Evolutionary conservation across 2,329 filamentous ascomycete species (phyloP).

Genomic region (Arthrobotrys pseudoclavata): DNA sequence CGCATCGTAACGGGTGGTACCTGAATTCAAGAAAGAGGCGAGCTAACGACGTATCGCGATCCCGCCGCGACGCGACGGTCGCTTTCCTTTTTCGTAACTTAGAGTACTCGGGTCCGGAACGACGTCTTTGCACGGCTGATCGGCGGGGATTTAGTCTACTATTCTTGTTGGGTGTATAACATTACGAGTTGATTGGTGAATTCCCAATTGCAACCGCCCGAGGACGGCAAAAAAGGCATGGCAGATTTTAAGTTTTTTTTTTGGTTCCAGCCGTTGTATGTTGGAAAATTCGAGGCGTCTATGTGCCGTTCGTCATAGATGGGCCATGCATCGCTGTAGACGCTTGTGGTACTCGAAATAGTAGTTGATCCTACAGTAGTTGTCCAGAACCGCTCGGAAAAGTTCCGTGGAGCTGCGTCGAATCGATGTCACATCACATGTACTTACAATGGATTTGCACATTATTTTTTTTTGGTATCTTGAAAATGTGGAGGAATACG

Average conservation of each 20-base stretch:
- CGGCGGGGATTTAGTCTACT: constrained; percentile 24
- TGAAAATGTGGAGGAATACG: constrained; percentile 21
- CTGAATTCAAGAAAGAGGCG: constrained; percentile 10
- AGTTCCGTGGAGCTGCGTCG: constrained; percentile 6
- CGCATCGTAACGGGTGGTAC: constrained; percentile 46
- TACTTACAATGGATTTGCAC: neutral
- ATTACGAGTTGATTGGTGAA: constrained; percentile 42
- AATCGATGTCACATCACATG: constrained; percentile 4
- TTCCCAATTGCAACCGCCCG: constrained; percentile 32
- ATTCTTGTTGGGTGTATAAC: constrained; percentile 20
- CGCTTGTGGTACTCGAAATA: constrained; percentile 10
- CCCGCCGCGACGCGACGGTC: constrained; percentile 34
- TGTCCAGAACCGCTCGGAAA: constrained; percentile 25
- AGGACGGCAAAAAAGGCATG: constrained; percentile 11
- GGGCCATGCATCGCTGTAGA: constrained; percentile 22
- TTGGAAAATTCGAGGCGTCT: constrained; percentile 11
- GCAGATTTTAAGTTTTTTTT: constrained; percentile 13
- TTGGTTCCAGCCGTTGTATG: neutral
- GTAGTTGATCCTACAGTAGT: constrained; percentile 18
- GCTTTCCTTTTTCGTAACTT: constrained; percentile 17
- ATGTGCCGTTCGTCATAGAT: constrained; percentile 28
- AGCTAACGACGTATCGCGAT: constrained; percentile 12
- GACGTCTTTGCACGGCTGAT: constrained; percentile 51
- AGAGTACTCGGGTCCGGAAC: too few species aligned
- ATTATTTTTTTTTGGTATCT: neutral